Percentiles rank a stretch among this genome's conserved stretches.
These are phyloP conservation scores for Candida insectorum DNA, from an alignment of 805 yeast species.

Conservation along the genomic window DNA sequence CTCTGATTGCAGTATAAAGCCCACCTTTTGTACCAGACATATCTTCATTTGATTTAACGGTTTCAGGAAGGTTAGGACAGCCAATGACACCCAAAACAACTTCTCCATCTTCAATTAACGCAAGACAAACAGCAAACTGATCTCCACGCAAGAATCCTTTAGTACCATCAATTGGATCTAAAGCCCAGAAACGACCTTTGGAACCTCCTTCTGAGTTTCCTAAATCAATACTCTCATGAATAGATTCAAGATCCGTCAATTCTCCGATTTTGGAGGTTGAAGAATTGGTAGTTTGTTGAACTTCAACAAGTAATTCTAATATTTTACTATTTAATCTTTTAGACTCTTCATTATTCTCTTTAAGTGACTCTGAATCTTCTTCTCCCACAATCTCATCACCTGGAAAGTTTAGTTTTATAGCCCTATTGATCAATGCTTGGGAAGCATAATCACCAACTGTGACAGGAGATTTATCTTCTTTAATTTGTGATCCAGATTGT, in stretches of 20 bases:
- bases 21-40: conserved; percentile 56
- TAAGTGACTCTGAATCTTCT: conserved; percentile 75
- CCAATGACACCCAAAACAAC: conserved; percentile 93
- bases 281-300: conserved; percentile 43
- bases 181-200: conserved; percentile 87
- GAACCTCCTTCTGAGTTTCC: conserved; percentile 81
- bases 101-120: conserved; percentile 78
- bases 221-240: conserved; percentile 66
- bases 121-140: conserved; percentile 95
- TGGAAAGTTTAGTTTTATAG: conserved; percentile 78
- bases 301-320: conserved; percentile 53
- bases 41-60: conserved; percentile 33
- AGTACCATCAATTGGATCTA: conserved; percentile 98
- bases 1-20: conserved; percentile 64
- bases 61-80: conserved; percentile 82
- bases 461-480: conserved; percentile 90
- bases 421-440: conserved; percentile 87
- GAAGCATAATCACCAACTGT: conserved; percentile 96
- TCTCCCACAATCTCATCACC: conserved; percentile 88
- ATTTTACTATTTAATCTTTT: conserved; percentile 51
- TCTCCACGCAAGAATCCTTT: conserved; percentile 93
- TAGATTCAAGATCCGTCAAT: conserved; percentile 42
- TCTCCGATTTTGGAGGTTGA: conserved; percentile 34
- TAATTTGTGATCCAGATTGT: conserved; percentile 61
- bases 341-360: conserved; percentile 38